These are phyloP conservation scores for Lachnellula arida DNA, from an alignment of 2,329 filamentous ascomycete genomes.

Conservation along the genomic window DNA sequence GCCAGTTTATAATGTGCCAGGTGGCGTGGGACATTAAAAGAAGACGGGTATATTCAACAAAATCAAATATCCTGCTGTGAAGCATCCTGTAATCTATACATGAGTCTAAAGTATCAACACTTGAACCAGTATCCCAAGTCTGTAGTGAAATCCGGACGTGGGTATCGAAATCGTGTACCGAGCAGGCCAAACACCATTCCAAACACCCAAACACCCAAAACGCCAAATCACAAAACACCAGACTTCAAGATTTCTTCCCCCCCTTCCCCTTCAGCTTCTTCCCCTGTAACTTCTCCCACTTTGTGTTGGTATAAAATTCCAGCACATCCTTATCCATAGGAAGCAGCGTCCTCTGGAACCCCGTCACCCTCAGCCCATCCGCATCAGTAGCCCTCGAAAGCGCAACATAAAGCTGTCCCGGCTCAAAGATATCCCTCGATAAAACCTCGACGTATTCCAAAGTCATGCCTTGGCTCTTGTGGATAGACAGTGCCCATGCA, in stretches of 20 bases:
- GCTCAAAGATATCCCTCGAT: constrained; percentile 24
- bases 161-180: too few relatives aligned
- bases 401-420: constrained; percentile 27
- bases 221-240: neutral
- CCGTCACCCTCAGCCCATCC: constrained; percentile 25
- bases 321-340: constrained; percentile 23
- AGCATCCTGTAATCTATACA: too few relatives aligned
- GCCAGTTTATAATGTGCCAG: too few relatives aligned
- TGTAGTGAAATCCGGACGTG: too few relatives aligned
- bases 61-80: too few relatives aligned
- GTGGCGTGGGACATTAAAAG: too few relatives aligned
- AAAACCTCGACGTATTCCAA: constrained; percentile 26
- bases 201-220: neutral
- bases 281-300: constrained; percentile 22
- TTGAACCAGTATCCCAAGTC: too few relatives aligned
- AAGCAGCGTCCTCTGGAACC: constrained; percentile 13
- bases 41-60: too few relatives aligned
- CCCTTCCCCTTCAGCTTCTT: neutral
- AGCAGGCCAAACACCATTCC: too few relatives aligned
- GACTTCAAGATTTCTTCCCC: neutral
- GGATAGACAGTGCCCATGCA: constrained; percentile 93
- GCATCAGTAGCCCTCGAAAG: constrained; percentile 23
- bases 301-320: constrained; percentile 21
- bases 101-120: too few relatives aligned
- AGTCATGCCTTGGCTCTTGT: constrained; percentile 94